Evolutionary conservation across 179 eudicot genomes (phyloP).

Genomic region (Sideroxylon spinosum): DNA sequence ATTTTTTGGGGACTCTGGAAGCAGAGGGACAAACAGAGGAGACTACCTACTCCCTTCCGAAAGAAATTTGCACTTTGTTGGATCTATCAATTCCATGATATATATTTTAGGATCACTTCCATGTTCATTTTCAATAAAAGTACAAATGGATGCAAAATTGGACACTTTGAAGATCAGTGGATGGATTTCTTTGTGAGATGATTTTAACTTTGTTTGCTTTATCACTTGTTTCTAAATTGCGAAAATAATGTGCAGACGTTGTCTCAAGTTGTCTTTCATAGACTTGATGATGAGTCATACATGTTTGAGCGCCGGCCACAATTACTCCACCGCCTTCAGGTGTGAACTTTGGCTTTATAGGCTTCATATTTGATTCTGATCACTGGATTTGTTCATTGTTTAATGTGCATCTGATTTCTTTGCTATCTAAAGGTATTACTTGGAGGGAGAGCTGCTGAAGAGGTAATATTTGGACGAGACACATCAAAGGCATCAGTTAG

Average conservation of each 20-base stretch:
- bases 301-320: slow-evolving; percentile 79
- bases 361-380: slow-evolving; percentile 8
- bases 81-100: neutral
- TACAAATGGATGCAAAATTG: neutral
- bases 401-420: slow-evolving; percentile 5
- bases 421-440: slow-evolving; percentile 55
- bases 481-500: slow-evolving; percentile 81
- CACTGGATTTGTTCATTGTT: neutral
- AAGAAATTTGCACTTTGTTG: neutral
- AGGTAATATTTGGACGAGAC: slow-evolving; percentile 77
- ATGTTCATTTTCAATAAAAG: neutral
- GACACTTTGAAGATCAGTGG: too few species aligned
- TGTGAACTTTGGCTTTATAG: slow-evolving; percentile 21
- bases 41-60: neutral
- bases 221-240: slow-evolving; percentile 3
- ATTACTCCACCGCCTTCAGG: slow-evolving; percentile 94
- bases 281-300: slow-evolving; percentile 81
- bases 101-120: neutral
- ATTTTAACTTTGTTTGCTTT: neutral
- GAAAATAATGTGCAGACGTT: slow-evolving; percentile 50
- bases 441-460: slow-evolving; percentile 98
- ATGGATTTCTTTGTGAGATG: neutral
- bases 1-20: too few species aligned
- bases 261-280: slow-evolving; percentile 79
- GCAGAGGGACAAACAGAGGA: too few species aligned